Base-by-base conservation (phyloP, 805 yeast genomes). In the Maudiozyma turicensis region DNA sequence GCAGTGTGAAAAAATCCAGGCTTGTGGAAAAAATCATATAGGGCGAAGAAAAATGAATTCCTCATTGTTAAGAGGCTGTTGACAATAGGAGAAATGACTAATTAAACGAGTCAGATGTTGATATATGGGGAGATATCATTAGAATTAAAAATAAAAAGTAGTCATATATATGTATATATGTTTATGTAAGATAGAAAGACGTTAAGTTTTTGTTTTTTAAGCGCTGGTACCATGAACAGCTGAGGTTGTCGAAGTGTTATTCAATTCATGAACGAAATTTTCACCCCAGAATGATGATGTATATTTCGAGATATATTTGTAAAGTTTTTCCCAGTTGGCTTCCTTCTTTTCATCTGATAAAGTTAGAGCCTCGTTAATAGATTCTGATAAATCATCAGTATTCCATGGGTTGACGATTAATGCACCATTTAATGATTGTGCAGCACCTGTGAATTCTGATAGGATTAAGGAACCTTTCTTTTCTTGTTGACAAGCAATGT, bases 371-470 rank as follows among this genome's bases (percentile, higher is more conserved):
- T 89, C 96, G 60, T 82, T 75, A 48, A 91, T 84, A 3, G 97
- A 84, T 41, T 80, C 86, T 15, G 95, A 81, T 63, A 91, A 68
- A 57, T 93, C 99, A 57, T 93, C 99, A 26, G 90, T 91, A 64
- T 91, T 93, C 99, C 99, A 93, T 3, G 99, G 99, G 62, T 93
- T 93, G 20, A 93, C 95, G 51, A 93, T 80, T 11, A 91, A 65
- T 1, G 96, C 89, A 28, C 99, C 99, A 62, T 93, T 91, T 54
- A 93, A 72, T 1, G 95, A 85, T 69, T 93, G 99, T 0, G 99
- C 98, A n/a, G 99, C 99, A 45, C 99, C 99, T 0, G 99, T 93
- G 70, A 93, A 93, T 69, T 93, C 99, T 40, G 95, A 84, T 53
- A 93, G 67, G 45, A 93, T 86, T 57, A 93, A 73, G 3, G 89